Percentiles rank a stretch among this genome's conserved stretches.
These are phyloP conservation scores for Dinochytrium kinnereticum DNA, from an alignment of 371 early-diverging fungal genomes.

Conservation along the genomic window DNA sequence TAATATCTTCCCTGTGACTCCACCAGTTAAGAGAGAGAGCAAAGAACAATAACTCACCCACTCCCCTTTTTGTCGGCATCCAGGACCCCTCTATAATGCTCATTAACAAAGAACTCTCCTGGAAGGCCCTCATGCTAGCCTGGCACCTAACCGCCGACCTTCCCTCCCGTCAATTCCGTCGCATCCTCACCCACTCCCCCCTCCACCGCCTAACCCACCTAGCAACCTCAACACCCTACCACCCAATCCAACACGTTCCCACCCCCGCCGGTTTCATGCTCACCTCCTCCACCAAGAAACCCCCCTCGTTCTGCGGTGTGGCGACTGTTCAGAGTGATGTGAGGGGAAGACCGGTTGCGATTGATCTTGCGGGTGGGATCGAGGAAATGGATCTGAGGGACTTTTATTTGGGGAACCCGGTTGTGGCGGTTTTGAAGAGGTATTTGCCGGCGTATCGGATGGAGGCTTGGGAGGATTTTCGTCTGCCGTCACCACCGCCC, in stretches of 20 bases:
- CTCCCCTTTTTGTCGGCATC: background rate
- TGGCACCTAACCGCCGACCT: background rate
- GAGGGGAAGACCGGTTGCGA: background rate
- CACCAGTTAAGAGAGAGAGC: background rate
- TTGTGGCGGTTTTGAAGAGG: background rate
- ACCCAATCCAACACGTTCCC: conserved; percentile 2
- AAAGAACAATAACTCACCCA: background rate
- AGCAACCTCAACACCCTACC: background rate
- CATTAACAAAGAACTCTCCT: background rate
- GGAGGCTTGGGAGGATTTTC: conserved; percentile 5
- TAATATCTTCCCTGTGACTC: background rate
- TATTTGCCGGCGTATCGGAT: background rate
- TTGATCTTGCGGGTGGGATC: background rate
- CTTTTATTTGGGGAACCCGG: background rate
- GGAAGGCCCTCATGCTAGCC: conserved; percentile 10
- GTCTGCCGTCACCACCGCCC: too few relatives aligned
- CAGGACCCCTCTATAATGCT: background rate
- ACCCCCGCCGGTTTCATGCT: conserved; percentile 3
- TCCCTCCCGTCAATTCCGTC: background rate
- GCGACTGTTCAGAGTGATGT: background rate
- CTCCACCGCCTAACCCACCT: background rate
- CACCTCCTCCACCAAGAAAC: background rate
- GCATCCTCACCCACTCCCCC: background rate
- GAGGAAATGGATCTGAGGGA: background rate
- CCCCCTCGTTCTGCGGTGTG: background rate